Percentiles rank a stretch among this genome's conserved stretches.
phyloP scores from a whole-genome alignment of 768 basidiomycete genomes.

The Paxillus rubicundulus region DNA sequence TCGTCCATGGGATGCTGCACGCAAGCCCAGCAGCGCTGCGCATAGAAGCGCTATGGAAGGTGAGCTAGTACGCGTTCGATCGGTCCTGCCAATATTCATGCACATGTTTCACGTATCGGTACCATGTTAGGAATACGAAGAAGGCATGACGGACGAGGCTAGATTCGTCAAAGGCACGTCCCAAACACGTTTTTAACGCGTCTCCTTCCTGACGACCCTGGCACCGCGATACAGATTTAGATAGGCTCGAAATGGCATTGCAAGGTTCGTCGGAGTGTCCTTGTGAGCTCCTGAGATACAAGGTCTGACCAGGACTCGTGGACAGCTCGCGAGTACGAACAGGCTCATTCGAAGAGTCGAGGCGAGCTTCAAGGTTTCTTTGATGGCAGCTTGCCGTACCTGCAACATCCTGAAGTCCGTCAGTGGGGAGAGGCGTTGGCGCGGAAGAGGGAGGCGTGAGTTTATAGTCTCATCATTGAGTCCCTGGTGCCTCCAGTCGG shows the following conservation, averaged over 20 bases:
- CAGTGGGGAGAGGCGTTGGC: conserved; percentile 57
- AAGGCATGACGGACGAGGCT: conserved; percentile 67
- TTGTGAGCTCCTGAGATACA: background rate
- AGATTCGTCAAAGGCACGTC: conserved; percentile 80
- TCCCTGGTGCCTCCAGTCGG: too few relatives aligned
- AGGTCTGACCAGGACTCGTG: background rate
- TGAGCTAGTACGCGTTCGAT: conserved; percentile 23
- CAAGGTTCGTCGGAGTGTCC: conserved; percentile 51
- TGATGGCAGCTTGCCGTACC: conserved; percentile 70
- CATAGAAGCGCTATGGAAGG: conserved; percentile 73
- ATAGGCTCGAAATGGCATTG: conserved; percentile 83
- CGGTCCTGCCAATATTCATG: background rate
- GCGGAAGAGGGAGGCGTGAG: conserved; percentile 5
- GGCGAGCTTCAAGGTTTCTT: conserved; percentile 70
- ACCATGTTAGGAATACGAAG: conserved; percentile 76
- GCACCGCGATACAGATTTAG: conserved; percentile 54
- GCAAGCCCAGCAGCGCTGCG: conserved; percentile 61
- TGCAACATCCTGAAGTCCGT: conserved; percentile 71
- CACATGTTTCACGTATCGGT: background rate
- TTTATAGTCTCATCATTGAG: background rate
- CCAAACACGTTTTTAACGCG: background rate
- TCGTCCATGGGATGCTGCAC: conserved; percentile 88
- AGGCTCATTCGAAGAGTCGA: conserved; percentile 40
- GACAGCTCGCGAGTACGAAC: conserved; percentile 73
- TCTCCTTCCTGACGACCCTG: background rate